These are phyloP conservation scores for Allium fistulosum DNA, from an alignment of 106 monocot genomes.

Conservation along the genomic window DNA sequence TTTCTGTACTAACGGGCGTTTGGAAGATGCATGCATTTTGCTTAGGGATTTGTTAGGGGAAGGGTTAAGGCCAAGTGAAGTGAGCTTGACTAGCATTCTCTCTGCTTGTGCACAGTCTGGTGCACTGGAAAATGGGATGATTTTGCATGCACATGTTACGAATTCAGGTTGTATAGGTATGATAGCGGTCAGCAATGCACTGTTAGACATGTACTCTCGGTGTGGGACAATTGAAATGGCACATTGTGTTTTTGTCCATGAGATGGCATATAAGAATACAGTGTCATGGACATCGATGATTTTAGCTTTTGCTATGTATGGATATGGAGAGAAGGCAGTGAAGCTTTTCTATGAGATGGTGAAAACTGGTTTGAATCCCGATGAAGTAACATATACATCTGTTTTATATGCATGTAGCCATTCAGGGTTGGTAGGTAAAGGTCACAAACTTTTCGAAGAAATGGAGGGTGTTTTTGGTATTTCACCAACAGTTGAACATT, in stretches of 20 bases:
- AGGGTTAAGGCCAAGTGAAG: constrained; percentile 36
- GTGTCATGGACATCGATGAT: constrained; percentile 71
- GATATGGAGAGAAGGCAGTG: constrained; percentile 45
- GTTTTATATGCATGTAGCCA: constrained; percentile 76
- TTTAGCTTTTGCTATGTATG: constrained; percentile 52
- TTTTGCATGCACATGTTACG: constrained; percentile 27
- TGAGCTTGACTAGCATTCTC: constrained; percentile 40
- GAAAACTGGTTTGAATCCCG: constrained; percentile 28
- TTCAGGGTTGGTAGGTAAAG: constrained; percentile 38
- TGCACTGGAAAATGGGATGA: constrained; percentile 42
- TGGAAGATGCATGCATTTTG: constrained; percentile 29
- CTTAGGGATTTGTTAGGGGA: constrained; percentile 35
- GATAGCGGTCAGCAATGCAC: constrained; percentile 36
- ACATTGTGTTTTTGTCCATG: constrained; percentile 23
- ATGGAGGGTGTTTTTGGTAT: constrained; percentile 38
- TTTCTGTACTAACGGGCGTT: constrained; percentile 28
- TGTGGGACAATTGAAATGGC: constrained; percentile 50
- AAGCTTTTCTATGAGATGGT: constrained; percentile 44
- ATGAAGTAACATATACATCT: constrained; percentile 49
- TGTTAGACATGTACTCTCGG: constrained; percentile 57
- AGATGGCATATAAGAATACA: constrained; percentile 30
- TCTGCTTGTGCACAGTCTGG: constrained; percentile 49
- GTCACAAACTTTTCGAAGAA: constrained; percentile 28
- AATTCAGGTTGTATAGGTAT: constrained; percentile 24
- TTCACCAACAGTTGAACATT: constrained; percentile 43